Percentiles rank a stretch among this genome's conserved stretches.
phyloP scores from a whole-genome alignment of 2,329 filamentous ascomycete genomes.

The Fusarium virguliforme region DNA sequence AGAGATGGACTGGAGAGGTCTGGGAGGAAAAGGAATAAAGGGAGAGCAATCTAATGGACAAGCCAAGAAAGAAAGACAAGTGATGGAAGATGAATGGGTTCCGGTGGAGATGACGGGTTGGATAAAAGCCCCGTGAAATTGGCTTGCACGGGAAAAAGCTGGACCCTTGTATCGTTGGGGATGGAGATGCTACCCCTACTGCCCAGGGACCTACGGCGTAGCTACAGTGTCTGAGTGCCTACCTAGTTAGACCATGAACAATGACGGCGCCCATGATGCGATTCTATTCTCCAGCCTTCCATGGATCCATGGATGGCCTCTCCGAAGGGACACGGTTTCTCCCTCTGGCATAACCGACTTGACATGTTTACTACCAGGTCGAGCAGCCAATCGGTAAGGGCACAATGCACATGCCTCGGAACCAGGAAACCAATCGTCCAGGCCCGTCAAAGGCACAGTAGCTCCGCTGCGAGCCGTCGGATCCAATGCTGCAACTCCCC shows the following conservation, averaged over 20 bases:
- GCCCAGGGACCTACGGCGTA: background rate
- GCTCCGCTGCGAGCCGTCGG: conserved; percentile 16
- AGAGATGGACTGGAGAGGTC: conserved; percentile 20
- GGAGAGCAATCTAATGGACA: conserved; percentile 23
- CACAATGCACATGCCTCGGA: conserved; percentile 33
- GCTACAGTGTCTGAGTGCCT: conserved; percentile 5
- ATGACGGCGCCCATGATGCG: conserved; percentile 9
- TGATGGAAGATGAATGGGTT: conserved; percentile 41
- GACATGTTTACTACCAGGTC: background rate
- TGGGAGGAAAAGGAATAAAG: conserved; percentile 26
- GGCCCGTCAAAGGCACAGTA: conserved; percentile 12
- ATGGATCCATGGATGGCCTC: background rate
- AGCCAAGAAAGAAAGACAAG: conserved; percentile 29
- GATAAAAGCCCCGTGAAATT: conserved; percentile 48
- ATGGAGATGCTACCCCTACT: conserved; percentile 24
- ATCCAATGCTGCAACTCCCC: conserved; percentile 14
- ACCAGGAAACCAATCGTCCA: conserved; percentile 12
- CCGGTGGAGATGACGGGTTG: conserved; percentile 47
- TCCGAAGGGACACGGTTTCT: conserved; percentile 18
- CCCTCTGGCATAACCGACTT: background rate
- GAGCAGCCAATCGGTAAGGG: conserved; percentile 23
- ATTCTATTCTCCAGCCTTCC: conserved; percentile 8
- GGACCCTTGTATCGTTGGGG: conserved; percentile 49
- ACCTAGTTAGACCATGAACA: conserved; percentile 10
- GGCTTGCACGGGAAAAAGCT: conserved; percentile 46